These are phyloP conservation scores for Arachnomyces sp. DNA, from an alignment of 2,329 filamentous ascomycete genomes.

Conservation along the genomic window DNA sequence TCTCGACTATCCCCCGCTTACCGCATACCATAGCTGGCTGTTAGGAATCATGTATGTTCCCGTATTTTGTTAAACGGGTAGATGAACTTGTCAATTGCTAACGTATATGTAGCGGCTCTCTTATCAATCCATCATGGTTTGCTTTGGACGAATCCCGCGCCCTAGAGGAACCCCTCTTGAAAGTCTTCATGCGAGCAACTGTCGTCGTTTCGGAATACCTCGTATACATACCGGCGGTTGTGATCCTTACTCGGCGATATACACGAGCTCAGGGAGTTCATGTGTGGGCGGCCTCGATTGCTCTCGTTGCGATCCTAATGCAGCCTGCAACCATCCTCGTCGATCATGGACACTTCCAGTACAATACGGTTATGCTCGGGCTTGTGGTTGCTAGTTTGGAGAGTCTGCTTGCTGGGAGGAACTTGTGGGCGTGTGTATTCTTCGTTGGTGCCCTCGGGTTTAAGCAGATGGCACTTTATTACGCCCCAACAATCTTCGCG, in stretches of 20 bases:
- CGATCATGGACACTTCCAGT: slow-evolving; percentile 94
- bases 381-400: slow-evolving; percentile 80
- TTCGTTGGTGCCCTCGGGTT: slow-evolving; percentile 92
- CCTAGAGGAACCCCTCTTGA: slow-evolving; percentile 66
- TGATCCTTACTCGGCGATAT: slow-evolving; percentile 78
- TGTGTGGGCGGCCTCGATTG: slow-evolving; percentile 73
- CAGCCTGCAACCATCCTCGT: slow-evolving; percentile 85
- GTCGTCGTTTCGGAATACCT: slow-evolving; percentile 88
- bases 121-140: slow-evolving; percentile 81
- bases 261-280: slow-evolving; percentile 68
- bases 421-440: slow-evolving; percentile 83
- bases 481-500: slow-evolving; percentile 84
- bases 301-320: slow-evolving; percentile 82
- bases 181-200: slow-evolving; percentile 92
- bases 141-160: slow-evolving; percentile 74
- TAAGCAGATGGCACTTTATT: slow-evolving; percentile 99
- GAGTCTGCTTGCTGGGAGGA: slow-evolving; percentile 74
- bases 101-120: slow-evolving; percentile 49
- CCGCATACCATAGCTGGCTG: slow-evolving; percentile 97
- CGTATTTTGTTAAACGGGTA: slow-evolving; percentile 3
- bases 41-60: slow-evolving; percentile 64
- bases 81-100: slow-evolving; percentile 9
- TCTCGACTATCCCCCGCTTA: slow-evolving; percentile 92
- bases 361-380: slow-evolving; percentile 97
- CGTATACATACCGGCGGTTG: slow-evolving; percentile 73